These are phyloP conservation scores for Phytophthora sp. DNA, from an alignment of 352 stramenopile species.

Conservation along the genomic window DNA sequence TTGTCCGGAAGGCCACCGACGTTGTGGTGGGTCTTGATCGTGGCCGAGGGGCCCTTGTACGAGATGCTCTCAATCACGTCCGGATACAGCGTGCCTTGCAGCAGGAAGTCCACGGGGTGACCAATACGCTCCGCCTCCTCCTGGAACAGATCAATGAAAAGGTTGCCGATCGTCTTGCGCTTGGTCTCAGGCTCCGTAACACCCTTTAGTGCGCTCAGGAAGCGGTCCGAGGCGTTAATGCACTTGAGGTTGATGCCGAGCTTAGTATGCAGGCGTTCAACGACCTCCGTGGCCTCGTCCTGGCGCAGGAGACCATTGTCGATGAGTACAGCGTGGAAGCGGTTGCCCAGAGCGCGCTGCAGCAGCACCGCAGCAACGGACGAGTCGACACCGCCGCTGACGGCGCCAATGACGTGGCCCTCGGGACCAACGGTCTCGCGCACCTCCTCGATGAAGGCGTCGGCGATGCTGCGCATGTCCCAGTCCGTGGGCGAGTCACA, in stretches of 20 bases:
- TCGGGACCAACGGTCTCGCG: constrained; percentile 92
- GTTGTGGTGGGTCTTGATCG: constrained; percentile 99
- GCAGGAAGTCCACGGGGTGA: constrained; percentile 92
- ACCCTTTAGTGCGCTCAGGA: constrained; percentile 93
- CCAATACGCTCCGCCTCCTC: constrained; percentile 86
- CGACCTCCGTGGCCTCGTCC: constrained; percentile 94
- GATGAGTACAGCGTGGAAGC: constrained; percentile 99
- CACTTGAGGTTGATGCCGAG: constrained; percentile 97
- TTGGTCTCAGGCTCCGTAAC: constrained; percentile 98
- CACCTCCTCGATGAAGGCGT: constrained; percentile 90
- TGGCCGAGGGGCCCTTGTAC: constrained; percentile 98
- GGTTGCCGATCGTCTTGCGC: constrained; percentile 98
- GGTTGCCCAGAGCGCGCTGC: constrained; percentile 96
- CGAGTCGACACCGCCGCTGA: constrained; percentile 98
- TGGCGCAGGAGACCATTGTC: constrained; percentile 98
- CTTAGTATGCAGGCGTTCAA: constrained; percentile 90
- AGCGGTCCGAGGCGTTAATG: constrained; percentile 96
- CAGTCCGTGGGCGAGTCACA: constrained; percentile 95
- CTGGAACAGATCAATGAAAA: constrained; percentile 99
- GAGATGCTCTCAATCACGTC: constrained; percentile 99
- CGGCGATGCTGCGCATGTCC: constrained; percentile 97
- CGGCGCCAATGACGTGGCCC: constrained; percentile 98
- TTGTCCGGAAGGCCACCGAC: constrained; percentile 97
- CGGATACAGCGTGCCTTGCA: constrained; percentile 99
- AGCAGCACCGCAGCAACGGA: constrained; percentile 98